Conservation (phyloP, 768 basidiomycete genomes). For the Suillus tomentosus region DNA sequence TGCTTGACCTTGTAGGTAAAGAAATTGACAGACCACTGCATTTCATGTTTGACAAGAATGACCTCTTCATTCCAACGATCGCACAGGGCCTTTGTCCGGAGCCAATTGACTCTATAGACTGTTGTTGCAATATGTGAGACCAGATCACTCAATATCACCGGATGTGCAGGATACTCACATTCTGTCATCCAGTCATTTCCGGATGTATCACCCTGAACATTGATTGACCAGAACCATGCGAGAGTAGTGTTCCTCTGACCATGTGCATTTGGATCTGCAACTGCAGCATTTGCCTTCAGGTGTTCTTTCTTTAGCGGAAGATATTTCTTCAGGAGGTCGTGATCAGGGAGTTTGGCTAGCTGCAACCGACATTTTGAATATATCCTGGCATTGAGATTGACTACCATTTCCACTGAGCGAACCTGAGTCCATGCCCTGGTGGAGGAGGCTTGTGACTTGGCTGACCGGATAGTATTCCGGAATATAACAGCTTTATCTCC, state of each 20-base stretch:
- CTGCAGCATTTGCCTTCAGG: constrained; percentile 1
- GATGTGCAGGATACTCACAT: constrained; percentile 4
- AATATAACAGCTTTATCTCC: constrained; percentile 17
- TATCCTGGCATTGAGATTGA: constrained; percentile 7
- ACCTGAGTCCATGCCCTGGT: constrained; percentile 8
- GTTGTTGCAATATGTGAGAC: neutral
- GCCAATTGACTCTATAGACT: constrained; percentile 15
- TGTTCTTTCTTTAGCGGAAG: neutral
- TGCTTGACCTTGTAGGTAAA: neutral
- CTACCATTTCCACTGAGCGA: neutral
- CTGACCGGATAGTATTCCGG: neutral
- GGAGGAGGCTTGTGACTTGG: neutral
- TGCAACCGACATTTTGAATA: no score
- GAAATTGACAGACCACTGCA: neutral
- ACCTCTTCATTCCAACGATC: constrained; percentile 12
- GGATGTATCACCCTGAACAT: neutral
- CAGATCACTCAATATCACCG: neutral
- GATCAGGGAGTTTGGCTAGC: no score
- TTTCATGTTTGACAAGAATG: neutral
- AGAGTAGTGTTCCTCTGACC: constrained; percentile 7
- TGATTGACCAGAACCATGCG: constrained; percentile 15
- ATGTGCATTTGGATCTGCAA: constrained; percentile 7
- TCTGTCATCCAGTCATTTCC: constrained; percentile 14
- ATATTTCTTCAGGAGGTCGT: neutral
- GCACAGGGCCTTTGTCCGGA: constrained; percentile 8